A percentile compares a stretch with the other conserved stretches of the same genome.
These are phyloP conservation scores for Thielaviopsis punctulata DNA, from an alignment of 2,329 filamentous ascomycete species.

Conservation along the genomic window DNA sequence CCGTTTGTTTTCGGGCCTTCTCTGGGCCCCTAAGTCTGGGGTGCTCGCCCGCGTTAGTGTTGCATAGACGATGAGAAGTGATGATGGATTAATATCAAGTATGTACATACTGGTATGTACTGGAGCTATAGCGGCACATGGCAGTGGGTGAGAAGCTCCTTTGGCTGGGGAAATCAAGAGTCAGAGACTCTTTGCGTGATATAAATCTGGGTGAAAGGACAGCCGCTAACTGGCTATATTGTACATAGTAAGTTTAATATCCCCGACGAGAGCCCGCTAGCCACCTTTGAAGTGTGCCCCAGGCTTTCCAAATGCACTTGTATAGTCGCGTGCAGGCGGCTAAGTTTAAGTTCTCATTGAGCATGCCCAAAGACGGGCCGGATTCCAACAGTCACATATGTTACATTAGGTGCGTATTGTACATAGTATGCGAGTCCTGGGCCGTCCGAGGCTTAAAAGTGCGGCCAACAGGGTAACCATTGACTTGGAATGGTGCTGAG, in stretches of 20 bases:
- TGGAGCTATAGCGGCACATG: no score
- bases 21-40: not conserved
- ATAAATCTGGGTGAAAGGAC: not conserved
- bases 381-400: not conserved
- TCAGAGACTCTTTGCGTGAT: not conserved
- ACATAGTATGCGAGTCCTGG: not conserved
- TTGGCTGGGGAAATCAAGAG: not conserved
- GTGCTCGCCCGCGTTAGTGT: not conserved
- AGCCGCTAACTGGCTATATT: not conserved
- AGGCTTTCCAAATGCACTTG: no score
- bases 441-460: not conserved
- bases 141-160: no score
- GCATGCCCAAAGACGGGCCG: not conserved
- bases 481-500: no score
- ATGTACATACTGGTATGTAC: no score
- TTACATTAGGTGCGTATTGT: not conserved
- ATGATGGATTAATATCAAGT: not conserved
- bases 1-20: not conserved
- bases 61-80: not conserved
- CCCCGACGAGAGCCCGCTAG: not conserved
- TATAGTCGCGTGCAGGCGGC: not conserved
- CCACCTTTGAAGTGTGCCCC: not conserved
- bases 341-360: no score
- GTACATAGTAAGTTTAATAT: not conserved
- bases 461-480: not conserved